phyloP scores from a whole-genome alignment of 2,329 filamentous ascomycete species.

The Xylariaceae sp. region DNA sequence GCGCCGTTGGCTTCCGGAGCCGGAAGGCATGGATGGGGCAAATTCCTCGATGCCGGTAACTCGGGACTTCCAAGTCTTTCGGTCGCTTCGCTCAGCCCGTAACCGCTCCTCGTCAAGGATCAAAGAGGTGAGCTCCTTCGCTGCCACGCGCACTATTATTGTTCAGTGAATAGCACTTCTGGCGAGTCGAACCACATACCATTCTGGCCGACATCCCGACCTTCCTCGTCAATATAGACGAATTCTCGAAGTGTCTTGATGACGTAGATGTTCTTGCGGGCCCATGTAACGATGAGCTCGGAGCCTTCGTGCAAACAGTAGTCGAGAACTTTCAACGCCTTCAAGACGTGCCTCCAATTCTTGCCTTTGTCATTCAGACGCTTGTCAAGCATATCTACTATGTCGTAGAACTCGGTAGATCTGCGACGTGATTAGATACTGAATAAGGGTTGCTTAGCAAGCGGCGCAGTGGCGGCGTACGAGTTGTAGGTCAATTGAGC shows the following conservation, averaged over 20 bases:
- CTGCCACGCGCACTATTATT: conserved; percentile 78
- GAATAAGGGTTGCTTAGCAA: not conserved
- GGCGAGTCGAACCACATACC: conserved; percentile 54
- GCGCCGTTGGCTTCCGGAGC: conserved; percentile 37
- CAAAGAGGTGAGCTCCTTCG: conserved; percentile 89
- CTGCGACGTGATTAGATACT: conserved; percentile 43
- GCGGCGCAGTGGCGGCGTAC: conserved; percentile 51
- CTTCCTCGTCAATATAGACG: conserved; percentile 92
- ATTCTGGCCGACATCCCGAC: conserved; percentile 91
- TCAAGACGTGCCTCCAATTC: conserved; percentile 98
- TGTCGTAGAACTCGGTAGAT: conserved; percentile 96
- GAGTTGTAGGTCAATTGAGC: conserved; percentile 96
- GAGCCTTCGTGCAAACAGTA: conserved; percentile 98
- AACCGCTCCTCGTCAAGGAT: conserved; percentile 92
- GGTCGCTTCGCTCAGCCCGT: conserved; percentile 82
- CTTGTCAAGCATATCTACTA: conserved; percentile 99
- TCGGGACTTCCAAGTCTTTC: conserved; percentile 94
- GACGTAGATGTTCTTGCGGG: conserved; percentile 95
- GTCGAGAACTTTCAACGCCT: conserved; percentile 94
- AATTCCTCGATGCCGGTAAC: conserved; percentile 91
- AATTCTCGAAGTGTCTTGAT: conserved; percentile 98
- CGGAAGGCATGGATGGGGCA: conserved; percentile 29
- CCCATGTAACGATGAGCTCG: conserved; percentile 95
- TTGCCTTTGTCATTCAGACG: conserved; percentile 98
- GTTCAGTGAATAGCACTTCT: conserved; percentile 27